Percentiles rank a stretch among this genome's conserved stretches.
These are phyloP conservation scores for Colletotrichum graminicola DNA, from an alignment of 2,329 filamentous ascomycete genomes.

Conservation along the genomic window DNA sequence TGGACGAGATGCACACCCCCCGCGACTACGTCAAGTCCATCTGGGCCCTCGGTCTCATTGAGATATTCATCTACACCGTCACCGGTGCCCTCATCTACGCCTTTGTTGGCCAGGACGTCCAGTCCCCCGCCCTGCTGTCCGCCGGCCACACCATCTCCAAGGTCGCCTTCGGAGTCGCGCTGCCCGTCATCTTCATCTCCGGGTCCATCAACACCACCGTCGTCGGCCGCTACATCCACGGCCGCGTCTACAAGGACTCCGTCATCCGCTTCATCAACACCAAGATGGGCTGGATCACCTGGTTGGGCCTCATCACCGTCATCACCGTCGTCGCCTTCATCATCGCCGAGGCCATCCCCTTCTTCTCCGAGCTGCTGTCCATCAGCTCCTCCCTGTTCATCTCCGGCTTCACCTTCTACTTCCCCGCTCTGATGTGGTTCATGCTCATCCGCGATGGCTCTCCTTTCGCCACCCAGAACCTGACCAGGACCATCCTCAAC, in stretches of 20 bases:
- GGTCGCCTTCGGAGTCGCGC: conserved; percentile 76
- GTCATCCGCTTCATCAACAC: conserved; percentile 63
- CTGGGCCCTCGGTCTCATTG: conserved; percentile 70
- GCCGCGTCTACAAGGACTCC: conserved; percentile 58
- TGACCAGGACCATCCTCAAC: conserved; percentile 46
- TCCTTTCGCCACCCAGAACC: conserved; percentile 49
- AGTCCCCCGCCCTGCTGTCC: conserved; percentile 76
- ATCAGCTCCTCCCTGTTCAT: conserved; percentile 65
- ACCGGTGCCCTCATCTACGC: conserved; percentile 77
- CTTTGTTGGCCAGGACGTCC: conserved; percentile 73
- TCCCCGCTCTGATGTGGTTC: conserved; percentile 59
- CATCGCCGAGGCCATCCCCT: conserved; percentile 79
- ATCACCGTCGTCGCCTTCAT: conserved; percentile 76
- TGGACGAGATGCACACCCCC: conserved; percentile 66
- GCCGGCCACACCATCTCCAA: conserved; percentile 71
- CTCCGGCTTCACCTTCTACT: conserved; percentile 56
- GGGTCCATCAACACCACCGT: conserved; percentile 75
- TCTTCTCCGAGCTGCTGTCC: conserved; percentile 76
- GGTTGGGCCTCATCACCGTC: conserved; percentile 68
- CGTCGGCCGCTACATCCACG: conserved; percentile 60
- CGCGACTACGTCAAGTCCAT: conserved; percentile 66
- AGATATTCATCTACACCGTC: conserved; percentile 75
- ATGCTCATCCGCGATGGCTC: conserved; percentile 53
- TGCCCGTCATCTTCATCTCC: conserved; percentile 80
- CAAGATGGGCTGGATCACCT: conserved; percentile 62